These are phyloP conservation scores for Neofusicoccum umdonicola DNA, from an alignment of 2,329 filamentous ascomycete species.

Conservation along the genomic window DNA sequence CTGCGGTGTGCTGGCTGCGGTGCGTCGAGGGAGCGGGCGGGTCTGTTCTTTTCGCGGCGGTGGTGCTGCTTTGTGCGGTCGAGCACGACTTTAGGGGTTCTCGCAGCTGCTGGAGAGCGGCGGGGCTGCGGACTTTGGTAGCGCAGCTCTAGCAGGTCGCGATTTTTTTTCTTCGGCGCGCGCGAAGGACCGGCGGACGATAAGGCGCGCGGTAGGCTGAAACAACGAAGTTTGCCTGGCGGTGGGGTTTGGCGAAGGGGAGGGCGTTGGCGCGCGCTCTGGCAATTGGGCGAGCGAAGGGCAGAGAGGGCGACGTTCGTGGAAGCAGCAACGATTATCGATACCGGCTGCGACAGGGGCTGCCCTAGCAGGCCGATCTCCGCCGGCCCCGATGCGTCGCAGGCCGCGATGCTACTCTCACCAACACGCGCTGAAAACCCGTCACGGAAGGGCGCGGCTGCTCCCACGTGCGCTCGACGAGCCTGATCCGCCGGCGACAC, in stretches of 20 bases:
- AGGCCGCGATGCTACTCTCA: neutral
- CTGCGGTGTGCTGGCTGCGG: neutral
- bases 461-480: conserved; percentile 2
- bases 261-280: conserved; percentile 4
- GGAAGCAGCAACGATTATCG: conserved; percentile 6
- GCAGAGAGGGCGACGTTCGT: neutral
- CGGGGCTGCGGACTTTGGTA: neutral
- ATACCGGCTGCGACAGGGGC: conserved; percentile 4
- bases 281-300: conserved; percentile 11
- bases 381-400: neutral
- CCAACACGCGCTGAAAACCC: neutral
- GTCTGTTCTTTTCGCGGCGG: neutral
- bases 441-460: neutral
- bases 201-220: conserved; percentile 9
- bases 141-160: neutral
- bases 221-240: conserved; percentile 5
- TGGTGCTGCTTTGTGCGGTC: no score
- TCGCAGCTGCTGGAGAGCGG: neutral
- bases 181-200: neutral
- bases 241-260: conserved; percentile 13
- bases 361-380: neutral
- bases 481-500: conserved; percentile 8
- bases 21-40: neutral
- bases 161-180: neutral
- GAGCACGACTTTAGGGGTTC: neutral